phyloP scores from a whole-genome alignment of 805 yeast species.

The Kluyveromyces dobzhanskii region DNA sequence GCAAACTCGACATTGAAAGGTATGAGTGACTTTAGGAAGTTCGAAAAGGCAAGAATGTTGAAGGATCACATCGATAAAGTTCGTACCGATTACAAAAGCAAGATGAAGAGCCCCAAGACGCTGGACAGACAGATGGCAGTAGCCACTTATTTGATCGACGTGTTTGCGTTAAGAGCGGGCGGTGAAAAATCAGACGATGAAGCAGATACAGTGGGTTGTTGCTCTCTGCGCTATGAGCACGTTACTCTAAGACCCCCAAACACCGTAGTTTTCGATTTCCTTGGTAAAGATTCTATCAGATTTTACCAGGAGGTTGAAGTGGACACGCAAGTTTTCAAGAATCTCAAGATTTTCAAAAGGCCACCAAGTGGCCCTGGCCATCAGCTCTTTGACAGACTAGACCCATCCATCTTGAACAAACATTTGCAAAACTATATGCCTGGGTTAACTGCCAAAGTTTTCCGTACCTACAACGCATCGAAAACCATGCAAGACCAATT shows the following conservation, averaged over 20 bases:
- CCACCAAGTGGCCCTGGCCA: slow-evolving; percentile 88
- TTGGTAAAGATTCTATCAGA: slow-evolving; percentile 93
- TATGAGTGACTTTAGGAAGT: slow-evolving; percentile 80
- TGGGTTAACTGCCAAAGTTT: slow-evolving; percentile 92
- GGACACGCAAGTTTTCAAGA: slow-evolving; percentile 84
- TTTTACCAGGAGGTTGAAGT: slow-evolving; percentile 90
- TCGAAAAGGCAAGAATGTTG: slow-evolving; percentile 86
- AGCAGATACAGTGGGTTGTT: slow-evolving; percentile 97
- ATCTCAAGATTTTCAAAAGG: slow-evolving; percentile 77
- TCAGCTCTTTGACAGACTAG: slow-evolving; percentile 83
- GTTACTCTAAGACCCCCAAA: slow-evolving; percentile 78
- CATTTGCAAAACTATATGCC: slow-evolving; percentile 85
- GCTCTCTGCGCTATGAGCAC: slow-evolving; percentile 88
- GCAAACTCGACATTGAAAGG: slow-evolving; percentile 89
- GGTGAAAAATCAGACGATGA: slow-evolving; percentile 97
- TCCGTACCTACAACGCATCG: slow-evolving; percentile 95
- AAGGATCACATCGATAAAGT: slow-evolving; percentile 63
- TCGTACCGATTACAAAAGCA: slow-evolving; percentile 62
- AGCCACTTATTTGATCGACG: slow-evolving; percentile 87
- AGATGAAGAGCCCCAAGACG: slow-evolving; percentile 70
- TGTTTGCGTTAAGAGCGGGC: slow-evolving; percentile 93
- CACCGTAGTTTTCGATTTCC: slow-evolving; percentile 79
- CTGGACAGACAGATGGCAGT: slow-evolving; percentile 86
- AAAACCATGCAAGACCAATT: slow-evolving; percentile 94
- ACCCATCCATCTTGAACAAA: slow-evolving; percentile 73